Evolutionary conservation across 2,329 filamentous ascomycete genomes (phyloP), one percentile per base, ranked within the genome.

Genomic region (Peltaster fructicola): DNA sequence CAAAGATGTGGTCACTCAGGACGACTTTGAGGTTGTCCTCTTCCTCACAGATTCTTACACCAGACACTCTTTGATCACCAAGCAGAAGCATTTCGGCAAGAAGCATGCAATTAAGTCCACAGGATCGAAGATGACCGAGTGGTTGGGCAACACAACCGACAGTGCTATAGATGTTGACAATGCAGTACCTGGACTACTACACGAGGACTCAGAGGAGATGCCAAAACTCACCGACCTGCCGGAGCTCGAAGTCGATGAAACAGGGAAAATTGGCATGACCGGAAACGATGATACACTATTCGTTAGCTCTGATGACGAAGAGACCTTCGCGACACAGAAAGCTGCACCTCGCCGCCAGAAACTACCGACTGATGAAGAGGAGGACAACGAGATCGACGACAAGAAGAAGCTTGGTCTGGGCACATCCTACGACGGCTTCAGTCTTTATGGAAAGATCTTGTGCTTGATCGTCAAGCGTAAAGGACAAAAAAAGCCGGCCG

Each of bases 21-120:
- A 93, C 51, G 85, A 92, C 38, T 98, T 93, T 45, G 82, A 95
- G 46, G 81, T 93, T 8, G 79, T 82, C 17, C 77, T 98, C 36
- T 95, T 93, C 53, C 60, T 98, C 36, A 90, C 79, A 22, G 80
- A 92, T 49, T 77, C 76, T 6, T 73, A 68, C 25, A 84, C 76
- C 3, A 70, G 82, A 8, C 88, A 95, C 56, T 78, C 81, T 16
- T 59, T 98, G 17, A 63, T 95, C 30, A 76, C 73, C 28, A 91
- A 88, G 50, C 72, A 79, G 40, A 93, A 92, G 53, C 63, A 68
- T 10, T 82, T 61, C 34, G 19, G 19, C 10, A 48, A 49, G 28
- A 52, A 55, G 36, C 36, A 37, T 14, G 48, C 45, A 23, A 39
- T 63, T 22, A 51, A 52, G 32, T 56, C 54, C 30, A 61, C 56